Evolutionary conservation across 2,329 filamentous ascomycete genomes (phyloP).

Genomic region (Colletotrichum eleusines): DNA sequence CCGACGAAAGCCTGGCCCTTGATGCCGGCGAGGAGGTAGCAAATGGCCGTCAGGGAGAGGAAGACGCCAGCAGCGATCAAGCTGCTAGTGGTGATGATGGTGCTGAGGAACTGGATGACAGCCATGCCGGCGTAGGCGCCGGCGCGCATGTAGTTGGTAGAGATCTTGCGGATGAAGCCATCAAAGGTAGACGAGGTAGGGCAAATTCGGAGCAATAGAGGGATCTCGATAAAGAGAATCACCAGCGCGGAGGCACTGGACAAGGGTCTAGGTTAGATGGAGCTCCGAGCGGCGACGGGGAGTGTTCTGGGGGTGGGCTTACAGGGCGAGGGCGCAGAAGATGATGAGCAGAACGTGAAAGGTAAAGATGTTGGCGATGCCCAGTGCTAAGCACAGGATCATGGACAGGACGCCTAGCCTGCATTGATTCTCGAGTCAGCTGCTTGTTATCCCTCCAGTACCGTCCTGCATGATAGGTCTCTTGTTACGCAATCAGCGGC

Average conservation of each 20-base stretch:
- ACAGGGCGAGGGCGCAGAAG: slow-evolving; percentile 67
- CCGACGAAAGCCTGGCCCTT: slow-evolving; percentile 89
- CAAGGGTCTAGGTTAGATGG: slow-evolving; percentile 10
- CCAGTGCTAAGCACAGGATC: slow-evolving; percentile 77
- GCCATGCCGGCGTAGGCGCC: slow-evolving; percentile 87
- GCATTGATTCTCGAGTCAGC: slow-evolving; percentile 44
- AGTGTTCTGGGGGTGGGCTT: slow-evolving; percentile 48
- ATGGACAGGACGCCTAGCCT: slow-evolving; percentile 79
- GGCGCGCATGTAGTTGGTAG: slow-evolving; percentile 97
- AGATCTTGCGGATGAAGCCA: slow-evolving; percentile 87
- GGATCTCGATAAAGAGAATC: slow-evolving; percentile 89
- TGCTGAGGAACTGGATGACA: slow-evolving; percentile 85
- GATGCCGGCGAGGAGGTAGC: slow-evolving; percentile 83
- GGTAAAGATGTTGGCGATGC: slow-evolving; percentile 76
- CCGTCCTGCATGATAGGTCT: background rate
- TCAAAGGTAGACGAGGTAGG: slow-evolving; percentile 94
- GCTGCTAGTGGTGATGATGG: slow-evolving; percentile 73
- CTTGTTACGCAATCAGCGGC: background rate
- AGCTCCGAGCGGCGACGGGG: background rate
- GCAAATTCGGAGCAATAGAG: slow-evolving; percentile 95
- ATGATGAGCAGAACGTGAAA: slow-evolving; percentile 61
- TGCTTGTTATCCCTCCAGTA: slow-evolving; percentile 19
- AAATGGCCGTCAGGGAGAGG: slow-evolving; percentile 79
- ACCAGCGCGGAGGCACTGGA: slow-evolving; percentile 76
- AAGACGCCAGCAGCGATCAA: slow-evolving; percentile 90